A percentile compares a stretch with the other conserved stretches of the same genome.
These are phyloP conservation scores for Amylostereum chailletii DNA, from an alignment of 1,284 basidiomycete species.

Conservation along the genomic window DNA sequence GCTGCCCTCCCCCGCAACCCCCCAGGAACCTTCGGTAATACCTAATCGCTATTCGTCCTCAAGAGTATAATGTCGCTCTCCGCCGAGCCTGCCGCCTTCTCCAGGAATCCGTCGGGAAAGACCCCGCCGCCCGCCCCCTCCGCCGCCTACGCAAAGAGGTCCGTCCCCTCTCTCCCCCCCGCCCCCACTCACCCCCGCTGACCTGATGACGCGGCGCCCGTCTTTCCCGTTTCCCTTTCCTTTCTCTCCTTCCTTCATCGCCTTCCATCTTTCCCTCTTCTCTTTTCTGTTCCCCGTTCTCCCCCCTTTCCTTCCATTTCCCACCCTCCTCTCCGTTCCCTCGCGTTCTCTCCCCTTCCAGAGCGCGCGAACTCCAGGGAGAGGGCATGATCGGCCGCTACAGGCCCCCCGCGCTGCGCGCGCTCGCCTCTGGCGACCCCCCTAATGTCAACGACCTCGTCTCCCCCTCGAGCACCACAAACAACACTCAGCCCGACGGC, in stretches of 20 bases:
- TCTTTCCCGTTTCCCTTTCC: conserved; percentile 11
- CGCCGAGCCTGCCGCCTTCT: conserved; percentile 69
- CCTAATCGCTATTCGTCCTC: conserved; percentile 59
- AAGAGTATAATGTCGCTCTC: conserved; percentile 81
- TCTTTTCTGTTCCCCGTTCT: conserved; percentile 1
- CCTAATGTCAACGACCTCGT: conserved; percentile 50
- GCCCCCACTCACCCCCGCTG: conserved; percentile 8
- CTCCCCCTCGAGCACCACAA: conserved; percentile 26
- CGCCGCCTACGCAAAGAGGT: conserved; percentile 84
- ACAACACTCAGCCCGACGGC: conserved; percentile 47
- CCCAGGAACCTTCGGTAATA: conserved; percentile 53
- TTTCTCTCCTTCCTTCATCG: conserved; percentile 10
- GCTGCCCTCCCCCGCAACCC: not conserved
- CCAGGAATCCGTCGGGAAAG: conserved; percentile 74
- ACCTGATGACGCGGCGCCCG: conserved; percentile 5
- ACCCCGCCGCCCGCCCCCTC: conserved; percentile 85
- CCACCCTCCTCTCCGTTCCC: not conserved
- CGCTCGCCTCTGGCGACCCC: conserved; percentile 57
- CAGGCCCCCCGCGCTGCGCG: conserved; percentile 72
- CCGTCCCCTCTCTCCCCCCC: conserved; percentile 11
- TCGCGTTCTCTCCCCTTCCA: conserved; percentile 21
- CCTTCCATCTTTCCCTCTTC: not conserved
- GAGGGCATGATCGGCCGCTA: conserved; percentile 68
- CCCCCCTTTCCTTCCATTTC: conserved; percentile 10
- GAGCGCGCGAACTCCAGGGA: conserved; percentile 74